Percentiles rank a stretch among this genome's conserved stretches.
Conservation (phyloP, 768 basidiomycete species). For the Leucocoprinus birnbaumii region DNA sequence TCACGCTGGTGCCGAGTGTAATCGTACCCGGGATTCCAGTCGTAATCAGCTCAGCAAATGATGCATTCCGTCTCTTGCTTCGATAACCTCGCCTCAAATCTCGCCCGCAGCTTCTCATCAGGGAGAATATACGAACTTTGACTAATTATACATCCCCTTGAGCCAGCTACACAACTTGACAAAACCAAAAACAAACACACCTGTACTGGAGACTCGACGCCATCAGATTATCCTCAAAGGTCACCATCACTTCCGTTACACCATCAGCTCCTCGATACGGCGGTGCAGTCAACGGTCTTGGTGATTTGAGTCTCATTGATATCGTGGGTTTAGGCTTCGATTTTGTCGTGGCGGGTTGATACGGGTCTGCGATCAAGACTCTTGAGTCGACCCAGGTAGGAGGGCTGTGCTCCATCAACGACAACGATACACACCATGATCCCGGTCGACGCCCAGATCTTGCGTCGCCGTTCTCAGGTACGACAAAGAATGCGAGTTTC, state of each 20-base stretch:
- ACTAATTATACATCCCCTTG: conserved; percentile 19
- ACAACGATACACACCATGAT: conserved; percentile 48
- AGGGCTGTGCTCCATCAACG: conserved; percentile 52
- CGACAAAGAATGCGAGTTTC: conserved; percentile 43
- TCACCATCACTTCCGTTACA: conserved; percentile 29
- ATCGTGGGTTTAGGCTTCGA: conserved; percentile 30
- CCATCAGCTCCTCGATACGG: conserved; percentile 11
- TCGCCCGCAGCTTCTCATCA: conserved; percentile 42
- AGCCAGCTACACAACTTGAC: background rate
- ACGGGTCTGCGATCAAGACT: conserved; percentile 39
- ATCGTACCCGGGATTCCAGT: background rate
- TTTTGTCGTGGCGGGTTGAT: conserved; percentile 8
- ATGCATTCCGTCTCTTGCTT: conserved; percentile 42
- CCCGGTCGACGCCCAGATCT: conserved; percentile 24
- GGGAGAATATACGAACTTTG: conserved; percentile 43
- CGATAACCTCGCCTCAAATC: conserved; percentile 42
- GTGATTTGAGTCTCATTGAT: conserved; percentile 34
- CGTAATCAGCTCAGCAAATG: conserved; percentile 31
- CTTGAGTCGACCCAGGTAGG: conserved; percentile 56
- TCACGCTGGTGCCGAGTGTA: too few species aligned
- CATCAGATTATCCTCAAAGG: conserved; percentile 36
- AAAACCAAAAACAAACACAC: conserved; percentile 31
- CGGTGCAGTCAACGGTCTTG: conserved; percentile 28
- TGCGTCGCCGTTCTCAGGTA: conserved; percentile 14
- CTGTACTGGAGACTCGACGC: conserved; percentile 49